A percentile compares a stretch with the other conserved stretches of the same genome.
phyloP scores from a whole-genome alignment of 1,284 basidiomycete genomes.

The Pseudozyma thailandica region DNA sequence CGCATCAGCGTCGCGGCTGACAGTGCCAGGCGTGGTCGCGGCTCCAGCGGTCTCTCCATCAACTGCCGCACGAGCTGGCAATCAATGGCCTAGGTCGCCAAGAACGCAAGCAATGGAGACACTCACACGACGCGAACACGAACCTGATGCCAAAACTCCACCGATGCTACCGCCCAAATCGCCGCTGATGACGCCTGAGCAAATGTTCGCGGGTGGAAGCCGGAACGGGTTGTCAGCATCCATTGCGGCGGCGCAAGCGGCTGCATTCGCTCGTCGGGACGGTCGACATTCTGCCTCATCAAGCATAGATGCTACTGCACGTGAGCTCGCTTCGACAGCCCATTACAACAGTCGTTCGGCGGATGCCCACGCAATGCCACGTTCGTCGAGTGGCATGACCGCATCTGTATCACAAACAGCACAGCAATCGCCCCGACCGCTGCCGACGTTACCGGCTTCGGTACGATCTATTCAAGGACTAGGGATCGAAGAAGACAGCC shows the following conservation, averaged over 20 bases:
- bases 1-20: background rate
- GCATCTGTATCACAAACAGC: background rate
- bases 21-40: background rate
- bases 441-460: constrained; percentile 20
- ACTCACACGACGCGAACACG: constrained; percentile 29
- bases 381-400: background rate
- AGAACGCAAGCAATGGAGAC: constrained; percentile 45
- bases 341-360: background rate
- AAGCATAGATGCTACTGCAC: constrained; percentile 1
- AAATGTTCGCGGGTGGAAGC: constrained; percentile 22
- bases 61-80: background rate
- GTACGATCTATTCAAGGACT: constrained; percentile 15
- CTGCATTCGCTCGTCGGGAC: constrained; percentile 29
- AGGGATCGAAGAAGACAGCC: constrained; percentile 10
- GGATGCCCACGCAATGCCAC: background rate
- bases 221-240: constrained; percentile 34
- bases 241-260: constrained; percentile 46
- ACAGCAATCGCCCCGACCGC: constrained; percentile 2
- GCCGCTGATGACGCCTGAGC: constrained; percentile 40
- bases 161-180: constrained; percentile 36
- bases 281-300: constrained; percentile 16
- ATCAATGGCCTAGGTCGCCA: constrained; percentile 22
- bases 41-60: background rate
- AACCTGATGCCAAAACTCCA: constrained; percentile 5
- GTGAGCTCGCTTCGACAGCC: background rate